Base-by-base conservation (phyloP, 2,329 filamentous ascomycete species). In the Sclerotinia borealis region DNA sequence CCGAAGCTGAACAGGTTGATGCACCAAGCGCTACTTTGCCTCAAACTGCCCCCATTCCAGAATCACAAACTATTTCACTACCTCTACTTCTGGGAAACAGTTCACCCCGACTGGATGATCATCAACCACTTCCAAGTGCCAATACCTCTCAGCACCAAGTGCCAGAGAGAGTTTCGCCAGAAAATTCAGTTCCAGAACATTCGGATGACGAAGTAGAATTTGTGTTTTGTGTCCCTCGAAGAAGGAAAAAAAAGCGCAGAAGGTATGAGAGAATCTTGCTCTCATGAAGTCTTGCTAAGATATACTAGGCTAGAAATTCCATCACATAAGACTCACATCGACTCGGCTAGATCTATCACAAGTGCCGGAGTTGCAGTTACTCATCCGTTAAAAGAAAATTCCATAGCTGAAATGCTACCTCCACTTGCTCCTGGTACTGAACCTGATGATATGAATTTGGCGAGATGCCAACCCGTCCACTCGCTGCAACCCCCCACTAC, bases 191-290 rank as follows among this genome's bases (percentile, higher is more conserved):
- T 19, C 19, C 48, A n/a, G 51, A 76, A 67, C 65, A 71, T 59
- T 68, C 67, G 29, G 77, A 80, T 54, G 75, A 77, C 63, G 79
- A 81, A 56, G 72, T 81, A 37, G 74, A 80, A 66, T 79, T 80
- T 61, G 72, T 81, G 37, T 79, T 77, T 49, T 76, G 75, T 25
- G 76, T 77, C 29, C 77, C 78, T 11, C 75, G 79, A 43, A 67
- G 68, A 36, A 69, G 63, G 60, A 71, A 66, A 58, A 80, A 79
- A 71, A 78, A 73, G 66, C 71, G 68, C 48, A 76, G 71, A 67
- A 68, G 68, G 64, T 74, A 66, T 50, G 67, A 69, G 29, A 64
- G 63, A 13, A 17, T 34, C 10, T 25, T 17, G 7, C 13, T 31
- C 7, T 11, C 8, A 17, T 19, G 15, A 22, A 29, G 13, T 58